Conservation (phyloP, 2,329 filamentous ascomycete genomes). For the Fusarium miscanthi region DNA sequence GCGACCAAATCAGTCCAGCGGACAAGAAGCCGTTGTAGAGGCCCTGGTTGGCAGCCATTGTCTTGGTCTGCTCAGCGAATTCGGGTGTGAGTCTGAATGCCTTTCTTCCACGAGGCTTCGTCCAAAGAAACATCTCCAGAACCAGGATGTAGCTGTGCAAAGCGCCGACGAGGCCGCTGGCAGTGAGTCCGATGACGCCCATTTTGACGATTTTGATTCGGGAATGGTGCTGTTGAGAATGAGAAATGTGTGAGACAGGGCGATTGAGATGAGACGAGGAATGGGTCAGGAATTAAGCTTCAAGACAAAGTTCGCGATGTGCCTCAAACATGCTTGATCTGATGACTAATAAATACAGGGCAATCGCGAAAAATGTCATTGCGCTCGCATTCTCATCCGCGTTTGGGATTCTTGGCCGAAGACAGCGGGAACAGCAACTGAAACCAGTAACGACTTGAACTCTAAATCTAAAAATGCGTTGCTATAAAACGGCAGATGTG, state of each 20-base stretch:
- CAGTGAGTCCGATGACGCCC: constrained; percentile 48
- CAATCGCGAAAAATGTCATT: constrained; percentile 10
- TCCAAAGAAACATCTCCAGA: constrained; percentile 64
- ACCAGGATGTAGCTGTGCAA: constrained; percentile 62
- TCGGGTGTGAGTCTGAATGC: constrained; percentile 58
- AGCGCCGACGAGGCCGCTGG: constrained; percentile 53
- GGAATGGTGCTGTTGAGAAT: not conserved
- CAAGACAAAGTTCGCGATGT: constrained; percentile 2
- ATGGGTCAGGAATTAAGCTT: not conserved
- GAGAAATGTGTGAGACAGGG: not conserved
- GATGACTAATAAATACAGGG: constrained; percentile 7
- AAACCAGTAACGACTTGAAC: constrained; percentile 9
- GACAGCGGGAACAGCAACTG: not conserved
- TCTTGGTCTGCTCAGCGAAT: constrained; percentile 58
- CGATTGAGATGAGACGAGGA: not conserved
- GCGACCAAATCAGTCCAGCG: constrained; percentile 59
- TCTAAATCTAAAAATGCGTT: not conserved
- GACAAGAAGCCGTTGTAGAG: constrained; percentile 66
- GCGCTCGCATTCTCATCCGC: not conserved
- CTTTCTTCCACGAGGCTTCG: constrained; percentile 56
- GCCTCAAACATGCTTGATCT: not conserved
- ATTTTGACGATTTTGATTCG: constrained; percentile 46
- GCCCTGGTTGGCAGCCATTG: constrained; percentile 62
- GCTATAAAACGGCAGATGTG: not conserved
- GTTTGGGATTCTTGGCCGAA: constrained; percentile 19